Conservation (phyloP, 179 eudicot species). For the Heliamphora ciliata region DNA sequence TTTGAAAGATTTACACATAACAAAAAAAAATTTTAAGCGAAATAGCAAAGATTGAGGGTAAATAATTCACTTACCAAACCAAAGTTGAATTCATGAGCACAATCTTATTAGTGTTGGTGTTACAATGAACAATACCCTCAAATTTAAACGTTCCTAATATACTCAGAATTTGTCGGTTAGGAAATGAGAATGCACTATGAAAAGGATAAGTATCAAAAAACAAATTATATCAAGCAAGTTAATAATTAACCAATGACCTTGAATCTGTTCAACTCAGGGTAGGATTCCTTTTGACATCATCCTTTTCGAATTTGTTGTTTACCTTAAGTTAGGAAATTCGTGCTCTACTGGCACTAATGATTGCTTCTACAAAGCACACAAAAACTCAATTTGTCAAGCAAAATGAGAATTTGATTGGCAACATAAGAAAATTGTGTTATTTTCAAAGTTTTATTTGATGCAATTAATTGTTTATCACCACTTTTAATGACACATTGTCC, state of each 20-base stretch:
- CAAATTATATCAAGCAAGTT: background rate
- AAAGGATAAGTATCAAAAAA: background rate
- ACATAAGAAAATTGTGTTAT: no score
- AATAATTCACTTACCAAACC: slow-evolving; percentile 8
- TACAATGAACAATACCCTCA: background rate
- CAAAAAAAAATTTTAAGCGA: background rate
- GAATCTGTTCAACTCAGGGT: background rate
- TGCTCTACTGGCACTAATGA: background rate
- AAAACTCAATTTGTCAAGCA: background rate
- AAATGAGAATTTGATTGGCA: no score
- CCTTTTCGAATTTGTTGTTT: background rate
- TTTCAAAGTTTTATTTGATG: no score
- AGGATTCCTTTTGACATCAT: background rate
- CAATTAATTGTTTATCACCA: no score
- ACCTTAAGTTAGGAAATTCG: background rate
- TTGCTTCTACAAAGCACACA: background rate
- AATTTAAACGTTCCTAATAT: no score
- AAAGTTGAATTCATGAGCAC: background rate
- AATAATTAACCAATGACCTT: background rate
- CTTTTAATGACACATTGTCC: no score
- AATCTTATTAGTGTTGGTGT: background rate
- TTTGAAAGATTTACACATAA: background rate
- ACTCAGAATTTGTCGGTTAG: background rate
- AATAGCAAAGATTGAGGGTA: background rate
- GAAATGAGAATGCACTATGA: background rate